A percentile compares a stretch with the other conserved stretches of the same genome.
Evolutionary conservation across 345 rosid genomes (phyloP).

Genomic region (Arabis alpina): DNA sequence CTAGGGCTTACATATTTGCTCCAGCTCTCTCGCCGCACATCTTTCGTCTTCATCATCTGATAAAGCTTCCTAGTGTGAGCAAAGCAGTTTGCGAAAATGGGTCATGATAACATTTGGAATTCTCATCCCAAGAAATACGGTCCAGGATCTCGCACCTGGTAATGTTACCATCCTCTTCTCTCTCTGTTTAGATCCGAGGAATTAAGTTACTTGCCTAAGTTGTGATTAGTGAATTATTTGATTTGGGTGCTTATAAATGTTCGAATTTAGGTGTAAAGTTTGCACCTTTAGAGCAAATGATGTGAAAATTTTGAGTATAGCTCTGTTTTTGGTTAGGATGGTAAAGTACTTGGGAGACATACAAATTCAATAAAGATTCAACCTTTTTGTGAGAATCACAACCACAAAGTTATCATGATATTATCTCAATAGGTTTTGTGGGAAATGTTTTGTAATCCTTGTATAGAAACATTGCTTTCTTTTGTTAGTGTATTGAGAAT

Average conservation of each 20-base stretch:
- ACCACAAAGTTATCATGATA: no score
- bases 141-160: constrained; percentile 48
- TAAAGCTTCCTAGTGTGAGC: neutral
- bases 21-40: neutral
- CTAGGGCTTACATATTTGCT: constrained; percentile 25
- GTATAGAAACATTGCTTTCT: no score
- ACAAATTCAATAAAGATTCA: no score
- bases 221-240: neutral
- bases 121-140: constrained; percentile 46
- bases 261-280: no score
- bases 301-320: no score
- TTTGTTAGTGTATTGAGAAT: neutral
- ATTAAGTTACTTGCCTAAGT: neutral
- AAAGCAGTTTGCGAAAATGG: constrained; percentile 29
- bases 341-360: no score
- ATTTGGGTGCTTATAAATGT: no score
- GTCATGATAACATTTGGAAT: constrained; percentile 35
- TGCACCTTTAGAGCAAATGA: no score
- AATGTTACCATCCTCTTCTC: neutral
- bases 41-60: neutral
- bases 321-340: no score
- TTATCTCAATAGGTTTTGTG: no score
- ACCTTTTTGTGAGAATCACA: no score
- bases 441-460: no score
- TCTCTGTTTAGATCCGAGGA: neutral